Percentiles rank a stretch among this genome's conserved stretches.
Evolutionary conservation across 805 yeast species (phyloP).

Genomic region (Myxozyma mucilagina): DNA sequence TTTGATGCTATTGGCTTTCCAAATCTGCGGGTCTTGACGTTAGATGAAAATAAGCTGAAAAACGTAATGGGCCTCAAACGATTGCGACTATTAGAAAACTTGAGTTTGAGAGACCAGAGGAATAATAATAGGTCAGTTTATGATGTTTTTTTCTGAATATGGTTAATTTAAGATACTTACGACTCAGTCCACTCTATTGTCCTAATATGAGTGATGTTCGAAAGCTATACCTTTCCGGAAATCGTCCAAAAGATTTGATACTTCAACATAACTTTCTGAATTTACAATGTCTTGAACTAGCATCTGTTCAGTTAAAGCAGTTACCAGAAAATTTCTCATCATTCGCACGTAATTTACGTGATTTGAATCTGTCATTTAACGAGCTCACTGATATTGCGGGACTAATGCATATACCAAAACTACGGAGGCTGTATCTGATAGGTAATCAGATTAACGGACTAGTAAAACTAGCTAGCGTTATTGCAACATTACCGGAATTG

Average conservation of each 20-base stretch:
- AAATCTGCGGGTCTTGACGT: constrained; percentile 27
- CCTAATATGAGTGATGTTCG: constrained; percentile 38
- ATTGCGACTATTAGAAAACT: constrained; percentile 45
- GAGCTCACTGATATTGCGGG: constrained; percentile 34
- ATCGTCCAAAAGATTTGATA: constrained; percentile 23
- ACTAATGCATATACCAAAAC: constrained; percentile 35
- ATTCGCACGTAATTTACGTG: constrained; percentile 38
- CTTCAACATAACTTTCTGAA: constrained; percentile 37
- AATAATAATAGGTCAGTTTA: neutral
- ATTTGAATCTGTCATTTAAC: constrained; percentile 40
- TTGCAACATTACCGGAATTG: constrained; percentile 29
- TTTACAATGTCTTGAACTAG: constrained; percentile 38
- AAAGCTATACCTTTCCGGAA: constrained; percentile 47
- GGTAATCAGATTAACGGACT: constrained; percentile 35
- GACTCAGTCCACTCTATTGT: constrained; percentile 9
- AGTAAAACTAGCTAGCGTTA: constrained; percentile 28
- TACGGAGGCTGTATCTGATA: constrained; percentile 35
- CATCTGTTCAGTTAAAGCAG: constrained; percentile 32
- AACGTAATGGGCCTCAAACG: constrained; percentile 39
- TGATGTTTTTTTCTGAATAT: neutral
- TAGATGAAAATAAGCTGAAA: constrained; percentile 37
- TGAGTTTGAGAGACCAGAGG: constrained; percentile 39
- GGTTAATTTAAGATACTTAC: neutral
- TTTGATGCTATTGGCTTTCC: constrained; percentile 31
- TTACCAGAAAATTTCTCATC: constrained; percentile 37